Evolutionary conservation across 148 eudicot species (phyloP), one percentile per base, ranked within the genome.

Genomic region (Camellia lanceoleosa): DNA sequence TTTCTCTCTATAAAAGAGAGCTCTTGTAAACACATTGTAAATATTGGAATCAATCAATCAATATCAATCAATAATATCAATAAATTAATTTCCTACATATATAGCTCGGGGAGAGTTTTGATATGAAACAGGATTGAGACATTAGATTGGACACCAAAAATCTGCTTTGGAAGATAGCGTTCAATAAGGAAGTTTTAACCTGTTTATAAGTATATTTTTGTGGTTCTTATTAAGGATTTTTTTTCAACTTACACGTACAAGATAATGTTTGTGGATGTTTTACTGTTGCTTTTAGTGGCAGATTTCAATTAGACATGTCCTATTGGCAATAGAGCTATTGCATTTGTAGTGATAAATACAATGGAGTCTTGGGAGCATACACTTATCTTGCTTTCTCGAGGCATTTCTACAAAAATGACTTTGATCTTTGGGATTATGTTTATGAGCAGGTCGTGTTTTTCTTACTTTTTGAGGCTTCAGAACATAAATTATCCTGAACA

Each of bases 361-460:
- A 12, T 68, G 23, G 49, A 6, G 12, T 46, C 12, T 4, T 69
- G 73, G 54, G 18, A 69, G 54, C 52, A 43, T 69, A 69, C 10
- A 44, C 55, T 69, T 69, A 68, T 41, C 42, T 18, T 56, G 38
- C 38, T 8, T 5, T 49, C 46, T 72, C 52, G 41, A 19, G 75
- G 38, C 4, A 42, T 80, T 20, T 80, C 15, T 51, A 42, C 65
- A 13, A 60, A 30, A 72, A 19, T 47, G 68, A 30, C 43, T 38
- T 70, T 60, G 68, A 54, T 70, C 73, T 55, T 38, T 71, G 52
- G 47, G 49, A 66, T 74, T 74, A 10, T 75, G 64, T 82, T 74
- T 52, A 16, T 76, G 13, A 86, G 88, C 90, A 91, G 92, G 86
- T 84, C 73, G 43, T 49, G 55, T n/a, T 80, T 61, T 76, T 43